These are phyloP conservation scores for Casaregolazyma suthepensis DNA, from an alignment of 1,139 yeast species.

Conservation along the genomic window DNA sequence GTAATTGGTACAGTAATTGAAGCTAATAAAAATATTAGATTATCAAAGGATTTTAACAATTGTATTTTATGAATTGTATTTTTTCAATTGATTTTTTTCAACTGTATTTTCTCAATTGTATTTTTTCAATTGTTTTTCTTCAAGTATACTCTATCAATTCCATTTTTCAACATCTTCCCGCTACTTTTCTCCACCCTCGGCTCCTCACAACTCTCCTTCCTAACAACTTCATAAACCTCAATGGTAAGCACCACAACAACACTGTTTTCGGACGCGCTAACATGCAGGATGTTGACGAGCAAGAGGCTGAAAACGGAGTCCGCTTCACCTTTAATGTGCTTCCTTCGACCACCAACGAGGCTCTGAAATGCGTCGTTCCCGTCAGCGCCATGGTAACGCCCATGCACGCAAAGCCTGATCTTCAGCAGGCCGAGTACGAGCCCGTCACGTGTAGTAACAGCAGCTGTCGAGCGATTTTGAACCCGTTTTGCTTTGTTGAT, in stretches of 20 bases:
- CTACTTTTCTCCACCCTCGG: too few species aligned
- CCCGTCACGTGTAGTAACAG: conserved; percentile 47
- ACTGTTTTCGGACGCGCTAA: not conserved
- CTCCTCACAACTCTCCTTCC: not conserved
- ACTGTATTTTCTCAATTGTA: not conserved
- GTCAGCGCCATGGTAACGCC: conserved; percentile 65
- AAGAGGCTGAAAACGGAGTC: conserved; percentile 54
- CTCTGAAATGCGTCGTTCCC: conserved; percentile 54
- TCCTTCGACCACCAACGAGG: conserved; percentile 56
- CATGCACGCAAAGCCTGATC: conserved; percentile 44
- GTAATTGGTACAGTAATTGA: not conserved
- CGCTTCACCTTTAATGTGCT: conserved; percentile 62
- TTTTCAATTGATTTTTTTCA: not conserved
- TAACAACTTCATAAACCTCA: not conserved
- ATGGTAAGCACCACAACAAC: not conserved
- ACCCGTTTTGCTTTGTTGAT: conserved; percentile 49
- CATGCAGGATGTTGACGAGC: conserved; percentile 39
- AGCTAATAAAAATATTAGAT: not conserved
- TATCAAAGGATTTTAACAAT: not conserved
- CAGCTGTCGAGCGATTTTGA: conserved; percentile 51
- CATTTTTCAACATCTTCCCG: too few species aligned
- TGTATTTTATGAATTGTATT: not conserved
- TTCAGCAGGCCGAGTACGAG: conserved; percentile 36
- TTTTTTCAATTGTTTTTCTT: not conserved
- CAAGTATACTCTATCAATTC: not conserved